Evolutionary conservation across 139 green algal genomes (phyloP).

Genomic region (Chlamydomonas sp.): DNA sequence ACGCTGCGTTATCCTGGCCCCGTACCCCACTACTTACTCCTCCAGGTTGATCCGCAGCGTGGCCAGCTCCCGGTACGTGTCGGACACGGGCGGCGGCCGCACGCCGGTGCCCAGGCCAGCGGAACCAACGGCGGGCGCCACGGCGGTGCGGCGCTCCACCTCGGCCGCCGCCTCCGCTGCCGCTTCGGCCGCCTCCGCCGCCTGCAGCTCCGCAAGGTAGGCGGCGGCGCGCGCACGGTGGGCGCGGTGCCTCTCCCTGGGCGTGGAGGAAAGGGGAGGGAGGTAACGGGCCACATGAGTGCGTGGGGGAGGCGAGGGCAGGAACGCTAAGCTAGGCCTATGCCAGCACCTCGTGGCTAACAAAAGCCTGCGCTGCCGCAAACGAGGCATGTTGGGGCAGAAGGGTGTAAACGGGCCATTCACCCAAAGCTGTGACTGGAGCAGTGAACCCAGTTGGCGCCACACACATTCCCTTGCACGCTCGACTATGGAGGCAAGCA

Average conservation of each 20-base stretch:
- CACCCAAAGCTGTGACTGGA: not conserved
- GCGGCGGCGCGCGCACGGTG: slow-evolving; percentile 10
- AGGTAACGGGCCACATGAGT: too few species aligned
- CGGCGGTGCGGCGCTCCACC: not conserved
- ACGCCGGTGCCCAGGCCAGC: slow-evolving; percentile 15
- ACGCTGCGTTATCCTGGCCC: not conserved
- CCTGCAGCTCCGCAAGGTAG: slow-evolving; percentile 20
- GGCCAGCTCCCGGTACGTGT: slow-evolving; percentile 44
- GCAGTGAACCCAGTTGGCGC: not conserved
- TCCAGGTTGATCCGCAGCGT: slow-evolving; percentile 45
- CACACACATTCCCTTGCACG: not conserved
- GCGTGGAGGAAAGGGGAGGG: too few species aligned
- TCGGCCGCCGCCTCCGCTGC: not conserved
- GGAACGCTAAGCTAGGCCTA: too few species aligned
- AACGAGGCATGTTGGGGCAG: not conserved
- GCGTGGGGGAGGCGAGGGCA: too few species aligned
- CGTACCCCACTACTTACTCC: not conserved
- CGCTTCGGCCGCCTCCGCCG: slow-evolving; percentile 25
- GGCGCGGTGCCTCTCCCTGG: slow-evolving; percentile 23
- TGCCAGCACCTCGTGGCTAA: too few species aligned
- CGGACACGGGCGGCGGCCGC: slow-evolving; percentile 11
- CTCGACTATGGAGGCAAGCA: too few species aligned
- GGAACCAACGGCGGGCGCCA: not conserved
- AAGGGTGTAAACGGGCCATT: not conserved
- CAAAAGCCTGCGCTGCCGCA: too few species aligned